Conservation (phyloP, 352 stramenopile genomes). For the Plasmopara viticola region DNA sequence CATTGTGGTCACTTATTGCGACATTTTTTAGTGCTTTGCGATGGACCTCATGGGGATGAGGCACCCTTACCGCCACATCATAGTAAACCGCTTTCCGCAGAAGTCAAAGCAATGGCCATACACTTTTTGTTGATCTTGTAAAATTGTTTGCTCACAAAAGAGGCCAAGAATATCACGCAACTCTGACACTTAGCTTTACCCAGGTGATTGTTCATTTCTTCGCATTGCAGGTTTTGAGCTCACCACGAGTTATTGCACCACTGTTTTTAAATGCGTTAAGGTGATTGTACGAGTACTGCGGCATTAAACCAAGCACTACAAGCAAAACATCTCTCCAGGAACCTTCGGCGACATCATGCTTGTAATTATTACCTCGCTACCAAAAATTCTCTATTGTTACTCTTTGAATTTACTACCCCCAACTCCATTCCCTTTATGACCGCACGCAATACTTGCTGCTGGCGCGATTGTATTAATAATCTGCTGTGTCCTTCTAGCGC, state of each 20-base stretch:
- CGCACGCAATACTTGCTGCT: slow-evolving; percentile 39
- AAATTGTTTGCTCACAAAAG: slow-evolving; percentile 51
- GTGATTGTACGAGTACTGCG: slow-evolving; percentile 41
- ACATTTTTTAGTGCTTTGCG: slow-evolving; percentile 45
- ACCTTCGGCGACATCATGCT: slow-evolving; percentile 38
- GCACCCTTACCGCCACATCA: slow-evolving; percentile 65
- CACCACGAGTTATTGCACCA: slow-evolving; percentile 47
- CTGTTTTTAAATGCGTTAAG: slow-evolving; percentile 34
- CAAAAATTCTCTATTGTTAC: no score
- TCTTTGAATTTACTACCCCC: slow-evolving; percentile 1
- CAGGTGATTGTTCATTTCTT: slow-evolving; percentile 1
- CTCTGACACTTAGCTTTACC: slow-evolving; percentile 37
- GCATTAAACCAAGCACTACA: slow-evolving; percentile 62
- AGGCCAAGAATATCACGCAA: slow-evolving; percentile 76
- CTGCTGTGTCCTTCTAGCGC: slow-evolving; percentile 14
- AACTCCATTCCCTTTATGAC: slow-evolving; percentile 3
- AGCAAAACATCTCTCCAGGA: slow-evolving; percentile 32
- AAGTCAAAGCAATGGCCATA: slow-evolving; percentile 28
- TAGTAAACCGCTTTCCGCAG: slow-evolving; percentile 27
- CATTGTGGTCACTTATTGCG: not conserved
- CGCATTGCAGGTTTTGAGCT: slow-evolving; percentile 48
- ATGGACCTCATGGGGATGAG: slow-evolving; percentile 75
- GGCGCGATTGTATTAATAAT: slow-evolving; percentile 35
- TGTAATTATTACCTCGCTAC: slow-evolving; percentile 14
- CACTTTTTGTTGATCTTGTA: slow-evolving; percentile 74